Base-by-base conservation (phyloP, 768 basidiomycete species). In the Trametes villosa region DNA sequence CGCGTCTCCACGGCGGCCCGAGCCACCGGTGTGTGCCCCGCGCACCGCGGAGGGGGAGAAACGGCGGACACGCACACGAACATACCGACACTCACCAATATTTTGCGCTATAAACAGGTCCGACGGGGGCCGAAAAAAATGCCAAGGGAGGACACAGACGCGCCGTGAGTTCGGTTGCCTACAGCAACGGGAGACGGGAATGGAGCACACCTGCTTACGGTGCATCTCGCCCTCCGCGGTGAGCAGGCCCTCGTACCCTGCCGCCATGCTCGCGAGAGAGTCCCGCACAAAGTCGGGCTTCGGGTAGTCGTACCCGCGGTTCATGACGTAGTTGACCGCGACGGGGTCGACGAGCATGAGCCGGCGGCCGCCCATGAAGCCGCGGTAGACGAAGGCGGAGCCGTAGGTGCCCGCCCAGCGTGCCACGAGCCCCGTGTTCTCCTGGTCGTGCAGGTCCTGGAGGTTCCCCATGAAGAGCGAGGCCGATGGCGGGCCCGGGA, bases 231-330 rank as follows among this genome's bases (percentile, higher is more conserved):
- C 86, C 62, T 86, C 83, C 1, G 78, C 78, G 13, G 78, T 81
- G 41, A 86, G 71, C 18, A 85, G 64, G 7, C 83, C 80, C 13
- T 84, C 78, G 29, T 73, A 70, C 1, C 85, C 82, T 0, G 77
- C 80, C 27, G 76, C 78, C 82, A 85, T 85, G 38, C 75, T 75
- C 0, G 82, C 80, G 22, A 85, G 75, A 57, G 71, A 77, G 41
- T 84, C 82, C 15, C 78, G 71, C 17, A 86, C 76, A 60, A 84
- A 84, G 58, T 83, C 79, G 2, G 86, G 86, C 70, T 89, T 89
- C 29, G 83, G 85, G 66, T 83, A 86, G 57, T 82, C 76, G 60
- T 86, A 83, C 0, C 83, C 77, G 52, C 81, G 77, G 9, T 76
- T 72, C 48, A 90, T 79, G 45, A 91, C 83, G 57, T 87, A 81